These are phyloP conservation scores for Litsea cubeba DNA, from an alignment of 164 flowering plant genomes.

Conservation along the genomic window DNA sequence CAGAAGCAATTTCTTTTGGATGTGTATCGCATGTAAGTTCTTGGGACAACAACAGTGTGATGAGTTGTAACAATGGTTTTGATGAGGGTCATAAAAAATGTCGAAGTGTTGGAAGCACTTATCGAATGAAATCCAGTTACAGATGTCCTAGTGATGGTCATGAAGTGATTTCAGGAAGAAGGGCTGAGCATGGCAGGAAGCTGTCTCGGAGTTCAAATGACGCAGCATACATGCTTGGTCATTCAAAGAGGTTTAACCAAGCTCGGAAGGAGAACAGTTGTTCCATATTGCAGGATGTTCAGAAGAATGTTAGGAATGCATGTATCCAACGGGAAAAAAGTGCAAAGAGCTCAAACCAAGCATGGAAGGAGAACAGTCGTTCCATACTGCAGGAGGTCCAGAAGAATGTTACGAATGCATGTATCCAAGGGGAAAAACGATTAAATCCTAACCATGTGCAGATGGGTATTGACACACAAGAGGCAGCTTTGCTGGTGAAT, in stretches of 20 bases:
- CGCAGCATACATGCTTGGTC: neutral
- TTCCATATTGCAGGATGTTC: constrained; percentile 9
- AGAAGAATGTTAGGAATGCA: constrained; percentile 5
- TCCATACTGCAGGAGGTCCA: constrained; percentile 10
- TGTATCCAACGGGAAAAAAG: too few relatives aligned
- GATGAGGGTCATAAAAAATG: neutral
- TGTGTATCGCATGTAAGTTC: neutral
- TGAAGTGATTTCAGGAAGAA: constrained; percentile 5
- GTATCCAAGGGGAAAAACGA: constrained; percentile 8
- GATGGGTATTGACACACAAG: constrained; percentile 3
- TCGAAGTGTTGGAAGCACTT: neutral
- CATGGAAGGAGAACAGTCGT: constrained; percentile 10
- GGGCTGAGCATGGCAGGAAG: neutral
- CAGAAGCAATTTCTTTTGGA: constrained; percentile 2
- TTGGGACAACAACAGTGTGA: neutral
- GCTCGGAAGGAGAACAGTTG: constrained; percentile 10
- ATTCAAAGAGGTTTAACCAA: neutral
- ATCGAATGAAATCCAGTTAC: neutral
- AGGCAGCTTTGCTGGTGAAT: neutral
- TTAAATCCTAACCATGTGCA: constrained; percentile 2
- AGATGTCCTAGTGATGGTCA: neutral
- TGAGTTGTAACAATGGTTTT: neutral
- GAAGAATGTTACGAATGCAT: constrained; percentile 2
- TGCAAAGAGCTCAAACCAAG: neutral
- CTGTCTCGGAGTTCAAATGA: constrained; percentile 2